Evolutionary conservation across 2,329 filamentous ascomycete genomes (phyloP).

Genomic region (Albifimbria verrucaria): DNA sequence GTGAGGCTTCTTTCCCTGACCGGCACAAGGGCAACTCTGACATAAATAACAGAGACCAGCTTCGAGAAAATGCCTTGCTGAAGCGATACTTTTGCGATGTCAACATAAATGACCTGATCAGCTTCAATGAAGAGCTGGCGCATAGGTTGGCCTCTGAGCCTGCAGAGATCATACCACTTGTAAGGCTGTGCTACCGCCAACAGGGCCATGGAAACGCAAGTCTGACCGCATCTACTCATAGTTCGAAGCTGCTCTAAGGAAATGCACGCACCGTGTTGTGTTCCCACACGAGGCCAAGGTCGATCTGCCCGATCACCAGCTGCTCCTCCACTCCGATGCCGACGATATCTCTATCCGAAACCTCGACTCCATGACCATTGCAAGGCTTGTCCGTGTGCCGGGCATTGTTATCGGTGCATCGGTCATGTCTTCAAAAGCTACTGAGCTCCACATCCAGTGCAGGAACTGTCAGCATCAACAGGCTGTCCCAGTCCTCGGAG

Average conservation of each 20-base stretch:
- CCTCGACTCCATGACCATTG: slow-evolving; percentile 87
- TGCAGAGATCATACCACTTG: slow-evolving; percentile 86
- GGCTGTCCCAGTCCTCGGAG: slow-evolving; percentile 70
- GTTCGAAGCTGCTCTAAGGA: slow-evolving; percentile 89
- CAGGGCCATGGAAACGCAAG: no score
- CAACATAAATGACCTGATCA: slow-evolving; percentile 92
- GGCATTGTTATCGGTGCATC: slow-evolving; percentile 98
- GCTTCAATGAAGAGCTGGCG: slow-evolving; percentile 91
- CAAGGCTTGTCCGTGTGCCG: slow-evolving; percentile 90
- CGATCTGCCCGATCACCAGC: slow-evolving; percentile 82
- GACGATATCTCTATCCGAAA: slow-evolving; percentile 91
- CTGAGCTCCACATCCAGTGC: slow-evolving; percentile 80
- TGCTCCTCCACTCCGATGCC: slow-evolving; percentile 89
- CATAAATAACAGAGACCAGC: slow-evolving; percentile 69
- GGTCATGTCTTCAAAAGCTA: slow-evolving; percentile 94
- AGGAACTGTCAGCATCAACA: slow-evolving; percentile 75
- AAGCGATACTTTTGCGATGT: slow-evolving; percentile 96
- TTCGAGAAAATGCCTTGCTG: slow-evolving; percentile 89
- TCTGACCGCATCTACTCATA: no score
- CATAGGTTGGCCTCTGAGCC: slow-evolving; percentile 87
- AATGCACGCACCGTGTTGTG: slow-evolving; percentile 90
- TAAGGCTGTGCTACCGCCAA: slow-evolving; percentile 44
- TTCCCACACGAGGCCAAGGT: slow-evolving; percentile 70
- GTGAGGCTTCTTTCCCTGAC: slow-evolving; percentile 42
- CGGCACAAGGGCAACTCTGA: slow-evolving; percentile 7